phyloP scores from a whole-genome alignment of 2,329 filamentous ascomycete genomes.

The Apiospora kogelbergensis region DNA sequence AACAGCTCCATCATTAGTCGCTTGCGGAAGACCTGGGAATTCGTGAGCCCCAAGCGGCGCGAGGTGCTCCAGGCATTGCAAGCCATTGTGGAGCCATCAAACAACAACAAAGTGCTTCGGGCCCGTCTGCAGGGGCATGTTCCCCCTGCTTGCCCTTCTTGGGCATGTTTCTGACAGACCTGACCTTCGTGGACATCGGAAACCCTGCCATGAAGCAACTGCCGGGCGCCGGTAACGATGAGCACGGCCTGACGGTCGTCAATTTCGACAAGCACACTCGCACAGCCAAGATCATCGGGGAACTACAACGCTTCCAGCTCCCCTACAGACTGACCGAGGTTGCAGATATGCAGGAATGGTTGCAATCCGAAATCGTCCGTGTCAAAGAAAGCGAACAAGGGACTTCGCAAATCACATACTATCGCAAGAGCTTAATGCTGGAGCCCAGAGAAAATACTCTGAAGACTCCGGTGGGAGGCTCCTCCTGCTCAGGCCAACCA shows the following conservation, averaged over 20 bases:
- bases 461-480: slow-evolving; percentile 33
- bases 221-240: slow-evolving; percentile 50
- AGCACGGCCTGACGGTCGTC: slow-evolving; percentile 77
- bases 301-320: slow-evolving; percentile 94
- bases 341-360: slow-evolving; percentile 89
- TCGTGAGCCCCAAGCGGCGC: slow-evolving; percentile 81
- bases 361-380: slow-evolving; percentile 75
- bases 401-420: slow-evolving; percentile 64
- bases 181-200: slow-evolving; percentile 94
- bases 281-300: slow-evolving; percentile 92
- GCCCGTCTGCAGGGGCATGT: slow-evolving; percentile 81
- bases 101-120: slow-evolving; percentile 87
- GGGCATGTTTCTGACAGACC: slow-evolving; percentile 92
- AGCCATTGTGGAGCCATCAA: slow-evolving; percentile 81
- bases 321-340: slow-evolving; percentile 83
- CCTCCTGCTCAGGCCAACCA: slow-evolving; percentile 22
- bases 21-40: slow-evolving; percentile 88
- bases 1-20: slow-evolving; percentile 90
- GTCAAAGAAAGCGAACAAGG: slow-evolving; percentile 63
- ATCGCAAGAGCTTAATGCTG: slow-evolving; percentile 80
- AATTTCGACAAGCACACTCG: slow-evolving; percentile 98
- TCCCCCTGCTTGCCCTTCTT: slow-evolving; percentile 94
- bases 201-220: slow-evolving; percentile 84
- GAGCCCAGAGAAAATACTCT: slow-evolving; percentile 66
- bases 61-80: slow-evolving; percentile 76